Base-by-base conservation (phyloP, 768 basidiomycete species). In the Boletus rex-veris region DNA sequence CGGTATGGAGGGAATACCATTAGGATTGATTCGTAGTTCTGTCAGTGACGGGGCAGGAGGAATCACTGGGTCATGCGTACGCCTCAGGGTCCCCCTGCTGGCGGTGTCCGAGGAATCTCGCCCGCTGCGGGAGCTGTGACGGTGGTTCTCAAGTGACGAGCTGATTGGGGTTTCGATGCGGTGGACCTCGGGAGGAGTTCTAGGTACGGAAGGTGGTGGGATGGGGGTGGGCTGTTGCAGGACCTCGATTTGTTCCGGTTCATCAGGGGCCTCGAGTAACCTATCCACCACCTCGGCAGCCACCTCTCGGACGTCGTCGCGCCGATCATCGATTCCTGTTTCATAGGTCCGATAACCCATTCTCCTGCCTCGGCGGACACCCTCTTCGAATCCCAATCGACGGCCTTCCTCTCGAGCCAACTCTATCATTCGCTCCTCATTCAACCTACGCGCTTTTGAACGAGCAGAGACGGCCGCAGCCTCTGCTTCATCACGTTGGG, bases 371-470 rank as follows among this genome's bases (percentile, higher is more conserved):
- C 73, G 61, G 33, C 70, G 65, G 36, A 74, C 76, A 48, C 82
- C 83, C 58, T 82, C 76, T 58, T 74, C 74, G 60, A 77, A 81
- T 6, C 84, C 83, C 11, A 75, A 58, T 21, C 75, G 70, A 38
- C 79, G 64, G 5, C 83, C 84, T 58, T 84, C 78, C 48, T 84
- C 80, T 52, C 77, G 67, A 1, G 84, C 84, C 15, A 70, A 54
- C 3, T 79, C 74, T 31, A 83, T 69, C 8, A 80, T 68, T 9
- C 75, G 72, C 37, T 77, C 75, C 55, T 81, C 75, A 8, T 75
- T 67, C 38, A 83, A 49, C 58, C 73, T 72, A 33, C 82, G 73
- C 18, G 75, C 70, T 53, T 63, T 75, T 14, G 75, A 71, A n/a
- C 81, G 71, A 24, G 79, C 75, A 12, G 73, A 70, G 9, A 70